A percentile compares a stretch with the other conserved stretches of the same genome.
Evolutionary conservation across 345 rosid genomes (phyloP).

Genomic region (Lepidium sativum): DNA sequence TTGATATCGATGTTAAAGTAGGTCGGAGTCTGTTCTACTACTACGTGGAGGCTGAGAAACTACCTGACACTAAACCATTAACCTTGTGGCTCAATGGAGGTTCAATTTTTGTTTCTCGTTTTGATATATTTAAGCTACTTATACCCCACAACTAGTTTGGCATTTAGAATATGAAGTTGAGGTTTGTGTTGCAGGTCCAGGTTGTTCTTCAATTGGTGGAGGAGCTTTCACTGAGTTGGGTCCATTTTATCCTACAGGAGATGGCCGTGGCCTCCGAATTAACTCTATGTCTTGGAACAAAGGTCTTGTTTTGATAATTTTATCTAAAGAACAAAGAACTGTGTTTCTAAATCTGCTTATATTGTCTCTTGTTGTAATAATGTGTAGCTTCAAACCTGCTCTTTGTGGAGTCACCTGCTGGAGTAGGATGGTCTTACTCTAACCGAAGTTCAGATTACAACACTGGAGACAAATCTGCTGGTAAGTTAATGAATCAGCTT

Average conservation of each 20-base stretch:
- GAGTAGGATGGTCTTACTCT: slow-evolving; percentile 96
- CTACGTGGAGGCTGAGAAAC: slow-evolving; percentile 60
- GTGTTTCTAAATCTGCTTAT: not conserved
- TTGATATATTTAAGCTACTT: not conserved
- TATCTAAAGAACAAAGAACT: not conserved
- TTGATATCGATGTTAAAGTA: slow-evolving; percentile 51
- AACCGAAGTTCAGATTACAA: slow-evolving; percentile 59
- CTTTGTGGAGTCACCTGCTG: slow-evolving; percentile 89
- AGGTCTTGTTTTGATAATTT: slow-evolving; percentile 24
- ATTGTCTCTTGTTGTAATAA: not conserved
- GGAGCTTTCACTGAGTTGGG: slow-evolving; percentile 92
- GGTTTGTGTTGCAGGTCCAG: slow-evolving; percentile 52
- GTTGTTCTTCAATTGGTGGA: slow-evolving; percentile 90
- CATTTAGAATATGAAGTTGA: not conserved
- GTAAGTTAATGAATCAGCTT: slow-evolving; percentile 17
- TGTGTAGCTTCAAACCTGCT: slow-evolving; percentile 69
- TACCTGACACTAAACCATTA: slow-evolving; percentile 57
- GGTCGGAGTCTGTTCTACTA: slow-evolving; percentile 85
- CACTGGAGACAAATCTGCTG: slow-evolving; percentile 57
- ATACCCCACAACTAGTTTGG: not conserved
- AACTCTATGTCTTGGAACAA: slow-evolving; percentile 85
- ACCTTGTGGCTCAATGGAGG: slow-evolving; percentile 96
- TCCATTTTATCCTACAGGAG: slow-evolving; percentile 74
- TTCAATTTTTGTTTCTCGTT: not conserved
- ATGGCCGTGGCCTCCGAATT: slow-evolving; percentile 70